Conservation (phyloP, 2,329 filamentous ascomycete species). For the Venturia pyrina region DNA sequence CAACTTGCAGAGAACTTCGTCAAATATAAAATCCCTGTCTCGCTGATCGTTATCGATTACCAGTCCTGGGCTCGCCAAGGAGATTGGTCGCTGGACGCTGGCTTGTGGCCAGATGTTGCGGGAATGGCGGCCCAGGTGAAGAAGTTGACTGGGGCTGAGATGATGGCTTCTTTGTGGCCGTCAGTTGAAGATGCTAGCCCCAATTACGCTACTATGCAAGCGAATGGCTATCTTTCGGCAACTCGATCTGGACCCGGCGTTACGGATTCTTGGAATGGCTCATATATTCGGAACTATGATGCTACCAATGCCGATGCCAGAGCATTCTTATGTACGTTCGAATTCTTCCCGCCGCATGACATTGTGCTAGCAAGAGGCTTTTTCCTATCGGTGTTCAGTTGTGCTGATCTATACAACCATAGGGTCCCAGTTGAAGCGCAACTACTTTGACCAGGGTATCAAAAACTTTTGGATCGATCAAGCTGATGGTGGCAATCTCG, state of each 20-base stretch:
- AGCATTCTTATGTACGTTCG: slow-evolving; percentile 20
- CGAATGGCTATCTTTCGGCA: slow-evolving; percentile 19
- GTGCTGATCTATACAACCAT: not conserved
- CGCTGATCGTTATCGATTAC: slow-evolving; percentile 24
- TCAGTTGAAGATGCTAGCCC: slow-evolving; percentile 21
- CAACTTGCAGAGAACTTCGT: slow-evolving; percentile 22
- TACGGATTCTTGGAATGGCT: slow-evolving; percentile 23
- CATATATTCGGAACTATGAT: slow-evolving; percentile 24
- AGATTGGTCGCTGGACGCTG: slow-evolving; percentile 22
- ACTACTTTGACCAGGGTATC: slow-evolving; percentile 25
- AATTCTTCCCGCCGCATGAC: no score
- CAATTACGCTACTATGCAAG: slow-evolving; percentile 22
- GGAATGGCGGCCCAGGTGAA: slow-evolving; percentile 21
- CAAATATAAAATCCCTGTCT: slow-evolving; percentile 22
- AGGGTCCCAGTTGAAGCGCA: slow-evolving; percentile 17
- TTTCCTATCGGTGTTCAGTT: no score
- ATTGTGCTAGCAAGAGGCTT: no score
- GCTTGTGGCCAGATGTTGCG: slow-evolving; percentile 21
- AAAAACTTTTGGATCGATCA: slow-evolving; percentile 27
- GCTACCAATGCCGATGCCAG: slow-evolving; percentile 23
- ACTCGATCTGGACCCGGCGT: slow-evolving; percentile 21
- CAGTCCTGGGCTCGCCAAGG: slow-evolving; percentile 24
- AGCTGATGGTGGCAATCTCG: slow-evolving; percentile 27
- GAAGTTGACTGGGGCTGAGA: slow-evolving; percentile 23
- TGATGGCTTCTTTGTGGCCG: slow-evolving; percentile 25